Evolutionary conservation across 2,329 filamentous ascomycete genomes (phyloP), one percentile per base, ranked within the genome.

Genomic region (Botrytis galanthina): DNA sequence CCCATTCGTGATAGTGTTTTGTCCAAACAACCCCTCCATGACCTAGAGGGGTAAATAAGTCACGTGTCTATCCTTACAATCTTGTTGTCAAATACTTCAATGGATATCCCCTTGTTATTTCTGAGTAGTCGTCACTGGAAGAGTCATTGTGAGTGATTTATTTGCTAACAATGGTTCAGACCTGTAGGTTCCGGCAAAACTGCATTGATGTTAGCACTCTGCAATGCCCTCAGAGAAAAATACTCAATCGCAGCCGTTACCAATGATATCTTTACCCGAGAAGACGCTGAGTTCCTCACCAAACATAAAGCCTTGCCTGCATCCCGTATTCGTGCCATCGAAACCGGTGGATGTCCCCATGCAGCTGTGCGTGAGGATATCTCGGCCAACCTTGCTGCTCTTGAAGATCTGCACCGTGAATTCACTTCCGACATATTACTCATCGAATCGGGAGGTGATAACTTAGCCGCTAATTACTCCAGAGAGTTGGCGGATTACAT

Each of bases 351-450:
- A 20, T 98, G 96, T 81, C 96, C 96, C 0, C 96, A 99, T 85
- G 96, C 96, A 75, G 96, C 96, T 57, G 96, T 98, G 74, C 93
- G 96, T 77, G 96, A 99, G 86, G 96, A 99, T 84, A 98, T 99
- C 80, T 93, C 90, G 54, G 91, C 93, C 77, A 99, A 99, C 85
- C 90, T 99, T 5, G 93, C 94, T 72, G 96, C 95, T 0, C 89
- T 99, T 57, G 95, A 97, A 80, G 92, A 95, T 78, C 87, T 98
- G 67, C 95, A 98, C 83, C 86, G 86, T 73, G 89, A 92, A 76
- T 97, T 97, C 86, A 83, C 85, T 57, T 90, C 94, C 0, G 93
- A 98, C 81, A 83, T 99, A 35, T 88, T 99, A 37, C 89, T 99
- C 60, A 99, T 99, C 81, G 96, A 99, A 84, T 94, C 91, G 29